Base-by-base conservation (phyloP, 768 basidiomycete genomes). In the Boletus reticuloceps region DNA sequence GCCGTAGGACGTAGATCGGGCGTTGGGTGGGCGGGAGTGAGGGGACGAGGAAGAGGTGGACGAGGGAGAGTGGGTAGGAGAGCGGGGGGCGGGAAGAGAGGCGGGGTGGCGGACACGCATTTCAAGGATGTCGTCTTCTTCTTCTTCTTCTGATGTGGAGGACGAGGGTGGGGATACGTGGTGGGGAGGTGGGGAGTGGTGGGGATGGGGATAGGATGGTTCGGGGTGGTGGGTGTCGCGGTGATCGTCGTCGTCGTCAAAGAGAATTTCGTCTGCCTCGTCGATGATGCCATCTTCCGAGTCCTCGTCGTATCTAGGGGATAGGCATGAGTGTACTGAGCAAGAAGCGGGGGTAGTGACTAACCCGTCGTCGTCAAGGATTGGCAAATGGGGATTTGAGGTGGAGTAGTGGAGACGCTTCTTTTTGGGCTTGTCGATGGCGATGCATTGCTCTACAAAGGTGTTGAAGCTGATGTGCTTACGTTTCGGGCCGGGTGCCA, bases 391-490 rank as follows among this genome's bases (percentile, higher is more conserved):
- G 58, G 57, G 40, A 37, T 61, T 49, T 12, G 62, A 47, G 1
- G 52, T 34, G 20, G 64, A 32, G 49, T 47, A 55, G 31, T 43
- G 48, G 0, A 47, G 39, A 32, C 58, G 68, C 58, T 68, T 72
- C 56, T 64, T 66, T 53, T 77, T 74, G 0, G 89, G 90, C 63
- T 86, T 86, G 66, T 92, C 91, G 67, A 93, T 90, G 41, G 91
- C 87, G 55, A 99, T 96, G 67, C 85, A 94, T 69, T 98, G 96
- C 70, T 97, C 91, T 38, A 99, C 96, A 68, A 95, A 97, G 1
- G 95, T 96, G 72, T 98, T 98, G 81, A 98, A 98, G 63, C 82
- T 88, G 75, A 98, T 98, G 69, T 97, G 96, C 59, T 87, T 87
- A 76, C 87, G 91, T 77, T 85, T 86, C 55, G 65, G 73, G 27